Conservation (phyloP, 345 rosid genomes). For the Hibiscus tridactylites region DNA sequence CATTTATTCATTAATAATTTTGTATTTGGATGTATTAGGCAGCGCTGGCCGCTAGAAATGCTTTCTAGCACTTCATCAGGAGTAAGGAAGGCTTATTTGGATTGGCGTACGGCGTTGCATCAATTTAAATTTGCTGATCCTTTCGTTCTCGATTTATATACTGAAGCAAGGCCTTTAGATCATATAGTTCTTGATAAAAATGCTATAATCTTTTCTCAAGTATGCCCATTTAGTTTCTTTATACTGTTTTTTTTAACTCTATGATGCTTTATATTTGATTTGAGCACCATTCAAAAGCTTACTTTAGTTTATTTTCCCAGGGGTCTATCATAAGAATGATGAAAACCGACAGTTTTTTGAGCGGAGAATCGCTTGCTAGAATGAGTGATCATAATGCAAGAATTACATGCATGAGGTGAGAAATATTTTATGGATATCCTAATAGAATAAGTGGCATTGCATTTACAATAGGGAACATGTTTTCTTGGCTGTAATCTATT, state of each 20-base stretch:
- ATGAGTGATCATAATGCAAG: slow-evolving; percentile 47
- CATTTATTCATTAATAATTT: neutral
- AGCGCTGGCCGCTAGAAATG: slow-evolving; percentile 37
- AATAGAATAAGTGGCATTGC: neutral
- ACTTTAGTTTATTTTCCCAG: slow-evolving; percentile 21
- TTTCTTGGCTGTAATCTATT: neutral
- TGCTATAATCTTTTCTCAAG: slow-evolving; percentile 39
- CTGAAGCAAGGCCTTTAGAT: slow-evolving; percentile 21
- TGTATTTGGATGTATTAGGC: slow-evolving; percentile 20
- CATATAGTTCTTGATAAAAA: slow-evolving; percentile 33
- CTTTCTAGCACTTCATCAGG: slow-evolving; percentile 19
- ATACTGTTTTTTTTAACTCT: neutral
- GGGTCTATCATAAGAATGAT: slow-evolving; percentile 27
- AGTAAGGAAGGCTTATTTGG: slow-evolving; percentile 42
- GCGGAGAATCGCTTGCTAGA: slow-evolving; percentile 12
- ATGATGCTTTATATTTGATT: neutral
- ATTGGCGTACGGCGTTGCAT: slow-evolving; percentile 32
- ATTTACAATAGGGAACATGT: neutral
- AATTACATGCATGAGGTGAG: slow-evolving; percentile 65
- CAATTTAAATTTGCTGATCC: slow-evolving; percentile 56
- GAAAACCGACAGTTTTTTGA: slow-evolving; percentile 16
- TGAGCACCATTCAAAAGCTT: neutral
- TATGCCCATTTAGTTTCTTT: slow-evolving; percentile 6
- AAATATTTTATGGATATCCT: neutral
- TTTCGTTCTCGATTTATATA: slow-evolving; percentile 13